Percentiles rank a stretch among this genome's conserved stretches.
These are phyloP conservation scores for Plectosphaerella cucumerina DNA, from an alignment of 2,329 filamentous ascomycete species.

Conservation along the genomic window DNA sequence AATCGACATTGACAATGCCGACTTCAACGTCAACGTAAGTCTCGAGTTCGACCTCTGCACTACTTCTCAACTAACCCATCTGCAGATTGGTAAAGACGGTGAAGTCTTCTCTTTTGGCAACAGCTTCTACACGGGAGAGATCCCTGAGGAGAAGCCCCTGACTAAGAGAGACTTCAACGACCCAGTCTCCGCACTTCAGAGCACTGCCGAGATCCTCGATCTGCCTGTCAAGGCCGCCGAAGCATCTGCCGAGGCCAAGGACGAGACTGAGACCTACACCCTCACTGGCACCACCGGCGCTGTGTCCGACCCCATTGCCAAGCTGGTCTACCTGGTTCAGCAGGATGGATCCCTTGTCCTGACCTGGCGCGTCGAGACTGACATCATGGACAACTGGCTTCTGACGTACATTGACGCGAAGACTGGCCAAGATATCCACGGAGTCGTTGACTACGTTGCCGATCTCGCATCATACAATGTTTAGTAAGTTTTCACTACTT, in stretches of 20 bases:
- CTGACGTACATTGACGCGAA: constrained; percentile 46
- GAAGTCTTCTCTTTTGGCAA: constrained; percentile 50
- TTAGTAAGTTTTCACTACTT: constrained; percentile 27
- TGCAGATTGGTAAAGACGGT: constrained; percentile 41
- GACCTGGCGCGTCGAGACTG: constrained; percentile 50
- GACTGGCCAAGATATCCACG: constrained; percentile 36
- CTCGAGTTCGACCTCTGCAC: too few relatives aligned
- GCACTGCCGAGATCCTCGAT: constrained; percentile 26
- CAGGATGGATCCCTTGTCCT: constrained; percentile 36
- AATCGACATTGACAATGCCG: constrained; percentile 50
- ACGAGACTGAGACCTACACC: constrained; percentile 20
- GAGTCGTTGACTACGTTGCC: constrained; percentile 45
- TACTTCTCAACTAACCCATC: neutral
- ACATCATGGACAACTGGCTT: constrained; percentile 47
- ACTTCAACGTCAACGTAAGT: constrained; percentile 51
- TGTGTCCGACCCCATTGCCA: constrained; percentile 42
- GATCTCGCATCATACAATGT: constrained; percentile 47
- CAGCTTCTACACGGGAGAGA: constrained; percentile 36
- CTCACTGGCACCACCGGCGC: constrained; percentile 42
- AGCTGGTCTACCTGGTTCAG: constrained; percentile 45
- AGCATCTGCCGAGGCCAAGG: constrained; percentile 20
- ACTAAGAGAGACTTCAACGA: constrained; percentile 35
- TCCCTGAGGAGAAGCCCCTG: constrained; percentile 31
- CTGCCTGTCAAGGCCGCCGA: constrained; percentile 23
- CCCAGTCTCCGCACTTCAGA: constrained; percentile 39